Conservation (phyloP, 202 grass and related monocot species). For the Miscanthus sacchariflorus region DNA sequence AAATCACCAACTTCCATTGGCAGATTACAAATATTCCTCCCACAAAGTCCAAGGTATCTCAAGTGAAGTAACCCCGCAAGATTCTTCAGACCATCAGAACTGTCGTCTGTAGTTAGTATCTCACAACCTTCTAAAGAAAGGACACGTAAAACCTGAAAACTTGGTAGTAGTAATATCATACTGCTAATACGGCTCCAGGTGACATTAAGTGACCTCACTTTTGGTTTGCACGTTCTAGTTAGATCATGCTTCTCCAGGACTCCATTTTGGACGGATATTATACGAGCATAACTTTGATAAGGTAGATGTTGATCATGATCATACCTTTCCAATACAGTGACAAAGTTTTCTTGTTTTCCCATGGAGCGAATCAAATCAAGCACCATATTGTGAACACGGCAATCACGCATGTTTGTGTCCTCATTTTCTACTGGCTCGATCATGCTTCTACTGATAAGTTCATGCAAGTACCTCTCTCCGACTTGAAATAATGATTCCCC, state of each 20-base stretch:
- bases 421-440: neutral
- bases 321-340: neutral
- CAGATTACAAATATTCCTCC: neutral
- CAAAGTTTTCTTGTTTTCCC: constrained; percentile 1
- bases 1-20: neutral
- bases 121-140: neutral
- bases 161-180: neutral
- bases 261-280: neutral
- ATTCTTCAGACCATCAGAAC: neutral
- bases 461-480: neutral
- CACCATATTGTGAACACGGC: constrained; percentile 6
- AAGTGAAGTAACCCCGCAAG: neutral
- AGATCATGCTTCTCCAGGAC: neutral
- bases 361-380: neutral
- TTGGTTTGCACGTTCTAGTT: neutral
- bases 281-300: neutral
- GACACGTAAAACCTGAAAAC: constrained; percentile 11
- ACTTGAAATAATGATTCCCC: neutral
- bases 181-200: neutral
- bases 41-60: constrained; percentile 8
- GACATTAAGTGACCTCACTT: neutral
- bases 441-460: neutral
- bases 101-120: neutral
- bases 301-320: neutral
- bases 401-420: neutral